Percentiles rank a stretch among this genome's conserved stretches.
Conservation (phyloP, 306 rosid genomes). For the Fragaria vesca region DNA sequence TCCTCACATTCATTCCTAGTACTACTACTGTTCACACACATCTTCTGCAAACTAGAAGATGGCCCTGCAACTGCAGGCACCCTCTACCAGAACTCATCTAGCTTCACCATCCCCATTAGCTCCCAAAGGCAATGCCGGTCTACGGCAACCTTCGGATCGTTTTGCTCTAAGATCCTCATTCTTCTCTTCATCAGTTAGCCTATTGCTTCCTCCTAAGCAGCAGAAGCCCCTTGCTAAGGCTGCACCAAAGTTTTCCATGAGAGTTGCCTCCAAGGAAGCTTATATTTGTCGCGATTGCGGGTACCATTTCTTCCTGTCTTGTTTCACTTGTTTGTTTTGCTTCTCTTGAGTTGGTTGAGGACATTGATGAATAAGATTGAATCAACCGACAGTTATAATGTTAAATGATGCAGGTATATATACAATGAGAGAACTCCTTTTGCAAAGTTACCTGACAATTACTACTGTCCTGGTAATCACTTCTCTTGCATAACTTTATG, state of each 20-base stretch:
- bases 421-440: constrained; percentile 84
- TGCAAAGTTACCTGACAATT: constrained; percentile 72
- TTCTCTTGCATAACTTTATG: not conserved
- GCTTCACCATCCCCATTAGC: constrained; percentile 22
- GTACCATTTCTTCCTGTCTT: constrained; percentile 29
- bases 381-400: not conserved
- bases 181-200: constrained; percentile 48
- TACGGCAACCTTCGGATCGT: constrained; percentile 30
- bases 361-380: not conserved
- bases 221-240: constrained; percentile 23
- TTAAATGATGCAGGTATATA: constrained; percentile 60
- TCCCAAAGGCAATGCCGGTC: constrained; percentile 36
- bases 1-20: not conserved
- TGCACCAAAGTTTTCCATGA: constrained; percentile 75
- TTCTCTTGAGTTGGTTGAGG: not conserved
- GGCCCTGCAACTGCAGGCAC: constrained; percentile 54
- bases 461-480: constrained; percentile 73
- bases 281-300: constrained; percentile 99
- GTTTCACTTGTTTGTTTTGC: not conserved
- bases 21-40: not conserved
- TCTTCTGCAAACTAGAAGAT: constrained; percentile 14
- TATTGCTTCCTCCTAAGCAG: constrained; percentile 33
- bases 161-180: constrained; percentile 49
- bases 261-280: constrained; percentile 78
- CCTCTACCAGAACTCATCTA: constrained; percentile 29